Evolutionary conservation across 805 yeast genomes (phyloP), one percentile per base, ranked within the genome.

Genomic region (Yarrowia sp.): DNA sequence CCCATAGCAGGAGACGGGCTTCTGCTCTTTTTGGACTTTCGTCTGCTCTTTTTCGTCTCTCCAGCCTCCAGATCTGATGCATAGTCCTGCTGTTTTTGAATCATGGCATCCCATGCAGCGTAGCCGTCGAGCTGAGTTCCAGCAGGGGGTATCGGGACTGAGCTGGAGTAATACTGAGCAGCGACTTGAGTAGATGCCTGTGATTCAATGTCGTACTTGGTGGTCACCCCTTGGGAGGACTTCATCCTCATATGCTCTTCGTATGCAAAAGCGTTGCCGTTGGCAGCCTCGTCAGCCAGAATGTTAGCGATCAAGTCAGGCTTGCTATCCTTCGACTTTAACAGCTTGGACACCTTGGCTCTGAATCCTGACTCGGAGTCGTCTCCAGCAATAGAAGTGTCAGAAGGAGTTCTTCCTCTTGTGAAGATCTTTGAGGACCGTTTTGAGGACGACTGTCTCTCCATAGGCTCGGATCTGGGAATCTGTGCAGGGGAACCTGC

Each of bases 311-410:
- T 31, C 9, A 55, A 47, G 8, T 55, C 61, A 2, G 28, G 61
- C n/a, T 38, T 38, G n/a, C 47, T 41, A 8, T 55, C 61, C 13
- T 55, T 55, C 28, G 36, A 28, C 42, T 41, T 39, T 4, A 55
- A 22, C 28, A 55, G 61, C 17, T 55, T 55, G 15, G 61, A 55
- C 17, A 55, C 42, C 33, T 55, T 55, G 2, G 61, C 61, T 28
- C 44, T 55, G 47, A 55, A 55, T 1, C 61, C 61, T 1, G 38
- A 7, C 31, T 55, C 61, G n/a, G 61, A 15, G 33, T 39, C 61
- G 38, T 55, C 61, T 7, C 47, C 61, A 3, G 47, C 61, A 13
- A 55, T 11, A 3, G 61, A 55, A 10, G 9, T 38, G 8, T 55
- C 61, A 7, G 61, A 17, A 5, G 38, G 18, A 4, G 17, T 5